These are phyloP conservation scores for Coemansia sp. DNA, from an alignment of 192 early-diverging fungal genomes.

Conservation along the genomic window DNA sequence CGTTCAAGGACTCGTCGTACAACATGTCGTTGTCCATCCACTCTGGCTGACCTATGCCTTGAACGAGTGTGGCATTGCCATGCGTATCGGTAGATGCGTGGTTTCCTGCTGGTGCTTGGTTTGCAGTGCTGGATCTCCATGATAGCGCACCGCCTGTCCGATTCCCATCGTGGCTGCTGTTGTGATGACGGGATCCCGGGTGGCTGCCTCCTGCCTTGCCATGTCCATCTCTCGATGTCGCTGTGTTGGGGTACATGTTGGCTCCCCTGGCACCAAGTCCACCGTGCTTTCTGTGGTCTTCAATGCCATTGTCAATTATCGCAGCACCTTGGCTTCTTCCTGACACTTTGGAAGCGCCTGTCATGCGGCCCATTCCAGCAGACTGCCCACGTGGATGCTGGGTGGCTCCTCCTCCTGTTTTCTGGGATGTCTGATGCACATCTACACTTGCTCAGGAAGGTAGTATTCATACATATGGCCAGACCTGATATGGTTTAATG, in stretches of 20 bases:
- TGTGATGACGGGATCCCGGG: conserved; percentile 5
- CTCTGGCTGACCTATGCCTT: conserved; percentile 35
- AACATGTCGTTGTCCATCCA: conserved; percentile 49
- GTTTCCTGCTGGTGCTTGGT: conserved; percentile 2
- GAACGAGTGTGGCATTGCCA: conserved; percentile 1
- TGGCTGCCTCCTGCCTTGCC: conserved; percentile 2
- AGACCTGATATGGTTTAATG: neutral
- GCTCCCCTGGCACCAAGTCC: neutral
- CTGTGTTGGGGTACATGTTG: neutral
- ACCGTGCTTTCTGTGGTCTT: neutral
- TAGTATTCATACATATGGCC: neutral
- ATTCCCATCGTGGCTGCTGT: conserved; percentile 9
- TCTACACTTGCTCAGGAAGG: neutral
- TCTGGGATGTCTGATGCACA: neutral
- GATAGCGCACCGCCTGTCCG: neutral
- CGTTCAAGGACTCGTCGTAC: conserved; percentile 48
- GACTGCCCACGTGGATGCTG: neutral
- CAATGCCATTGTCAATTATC: neutral
- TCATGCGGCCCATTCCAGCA: neutral
- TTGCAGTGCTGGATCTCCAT: neutral
- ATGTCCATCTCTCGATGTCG: neutral
- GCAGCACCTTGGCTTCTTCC: neutral
- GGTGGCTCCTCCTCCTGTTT: neutral
- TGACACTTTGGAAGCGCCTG: conserved; percentile 1
- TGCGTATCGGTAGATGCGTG: neutral